Base-by-base conservation (phyloP, 2,329 filamentous ascomycete species). In the Sporothrix euskadiensis region DNA sequence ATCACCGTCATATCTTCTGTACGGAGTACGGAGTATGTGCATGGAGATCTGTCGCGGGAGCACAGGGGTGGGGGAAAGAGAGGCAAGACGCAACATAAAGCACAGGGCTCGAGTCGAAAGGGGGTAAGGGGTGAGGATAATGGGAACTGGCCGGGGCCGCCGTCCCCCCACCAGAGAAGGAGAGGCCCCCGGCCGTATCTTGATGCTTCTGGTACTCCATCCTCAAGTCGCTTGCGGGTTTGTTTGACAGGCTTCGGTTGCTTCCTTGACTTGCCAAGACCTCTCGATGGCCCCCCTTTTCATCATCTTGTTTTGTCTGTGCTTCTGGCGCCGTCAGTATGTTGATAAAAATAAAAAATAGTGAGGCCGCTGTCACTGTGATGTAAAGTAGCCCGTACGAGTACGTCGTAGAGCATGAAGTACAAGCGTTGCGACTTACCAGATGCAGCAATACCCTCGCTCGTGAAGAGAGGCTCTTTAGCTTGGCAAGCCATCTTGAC, bases 31-130 rank as follows among this genome's bases (percentile, higher is more conserved):
- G 39, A 41, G 26, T 49, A n/a, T 66, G 59, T 56, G 71, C 59
- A 47, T 52, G 71, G 30, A 26, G 70, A 71, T 71, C 69, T 71
- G 69, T 71, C 41, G 69, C 69, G 69, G 56, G 69, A 54, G 69
- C 69, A 49, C 54, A 61, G 56, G 69, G 56, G 56, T 52, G 44
- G 41, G n/a, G 30, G 57, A 41, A 22, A 56, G 35, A 35, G 35
- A 35, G 35, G 35, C 35, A 35, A 30, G 52, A 44, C 8, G 57
- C 44, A 63, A 19, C n/a, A 41, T 16, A 52, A 22, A 49, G 12
- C 44, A 32, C 22, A 49, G 22, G 35, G 22, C 59, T n/a, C 59
- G 41, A 65, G 59, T 26, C 59, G 9, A 19, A 10, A 59, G 22
- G 32, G 61, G 44, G 44, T 26, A 59, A 32, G 32, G 61, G 44